These are phyloP conservation scores for Eucalyptus marginata DNA, from an alignment of 345 rosid genomes.

Conservation along the genomic window DNA sequence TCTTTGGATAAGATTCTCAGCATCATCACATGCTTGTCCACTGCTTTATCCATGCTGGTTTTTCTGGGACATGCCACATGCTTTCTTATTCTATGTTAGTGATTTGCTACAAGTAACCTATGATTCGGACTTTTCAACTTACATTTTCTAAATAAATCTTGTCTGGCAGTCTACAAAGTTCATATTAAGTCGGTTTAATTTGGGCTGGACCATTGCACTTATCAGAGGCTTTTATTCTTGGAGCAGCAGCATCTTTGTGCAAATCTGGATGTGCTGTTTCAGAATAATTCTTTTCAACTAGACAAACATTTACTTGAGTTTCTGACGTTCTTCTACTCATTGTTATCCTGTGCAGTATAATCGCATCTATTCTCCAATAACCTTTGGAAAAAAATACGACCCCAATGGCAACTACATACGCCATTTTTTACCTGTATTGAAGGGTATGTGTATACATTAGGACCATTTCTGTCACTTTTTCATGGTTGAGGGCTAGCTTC, in stretches of 20 bases:
- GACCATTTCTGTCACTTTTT: neutral
- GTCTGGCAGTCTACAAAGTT: neutral
- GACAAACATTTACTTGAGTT: neutral
- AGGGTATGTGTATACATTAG: conserved; percentile 33
- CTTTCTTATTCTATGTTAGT: neutral
- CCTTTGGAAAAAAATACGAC: conserved; percentile 90
- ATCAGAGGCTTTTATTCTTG: neutral
- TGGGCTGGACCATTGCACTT: neutral
- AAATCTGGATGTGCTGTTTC: neutral
- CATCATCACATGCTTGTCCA: neutral
- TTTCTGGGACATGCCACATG: neutral
- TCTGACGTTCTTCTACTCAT: neutral
- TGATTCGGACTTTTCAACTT: neutral
- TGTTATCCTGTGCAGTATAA: conserved; percentile 41
- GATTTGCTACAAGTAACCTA: neutral
- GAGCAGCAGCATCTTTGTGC: neutral
- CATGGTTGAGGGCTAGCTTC: neutral
- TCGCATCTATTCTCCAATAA: conserved; percentile 77
- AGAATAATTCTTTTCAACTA: neutral
- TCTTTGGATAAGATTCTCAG: neutral
- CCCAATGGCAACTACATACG: conserved; percentile 70
- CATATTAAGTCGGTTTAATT: neutral
- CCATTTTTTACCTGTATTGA: conserved; percentile 82
- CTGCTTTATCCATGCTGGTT: neutral
- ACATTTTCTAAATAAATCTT: neutral